Evolutionary conservation across 768 basidiomycete species (phyloP).

Genomic region (Amyloporia xantha): DNA sequence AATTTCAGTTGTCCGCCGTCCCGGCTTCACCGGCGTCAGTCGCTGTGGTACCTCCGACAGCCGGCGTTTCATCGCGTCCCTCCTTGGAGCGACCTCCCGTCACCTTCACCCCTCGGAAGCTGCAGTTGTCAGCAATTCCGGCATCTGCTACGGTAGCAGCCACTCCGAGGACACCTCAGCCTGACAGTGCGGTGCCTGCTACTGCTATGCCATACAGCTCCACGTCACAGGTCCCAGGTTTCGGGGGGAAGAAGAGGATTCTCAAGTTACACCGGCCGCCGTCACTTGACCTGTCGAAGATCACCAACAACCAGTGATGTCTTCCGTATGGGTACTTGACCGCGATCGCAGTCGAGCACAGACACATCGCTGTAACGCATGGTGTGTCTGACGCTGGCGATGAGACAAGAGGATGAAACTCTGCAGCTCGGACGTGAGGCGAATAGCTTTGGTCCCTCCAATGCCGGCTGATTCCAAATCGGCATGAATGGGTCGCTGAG

Average conservation of each 20-base stretch:
- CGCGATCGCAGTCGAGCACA: too few relatives aligned
- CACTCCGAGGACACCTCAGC: background rate
- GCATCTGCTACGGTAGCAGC: background rate
- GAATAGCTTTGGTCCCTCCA: too few relatives aligned
- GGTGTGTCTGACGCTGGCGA: too few relatives aligned
- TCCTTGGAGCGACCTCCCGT: background rate
- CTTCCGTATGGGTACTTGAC: too few relatives aligned
- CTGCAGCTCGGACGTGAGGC: too few relatives aligned
- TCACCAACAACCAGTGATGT: conserved; percentile 1
- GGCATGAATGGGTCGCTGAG: too few relatives aligned
- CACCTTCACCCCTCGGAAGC: background rate
- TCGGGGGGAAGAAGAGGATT: conserved; percentile 3
- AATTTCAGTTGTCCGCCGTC: conserved; percentile 1
- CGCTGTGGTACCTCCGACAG: background rate
- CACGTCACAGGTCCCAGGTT: too few relatives aligned
- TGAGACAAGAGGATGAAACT: too few relatives aligned
- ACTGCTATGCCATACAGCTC: background rate
- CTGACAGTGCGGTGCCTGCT: background rate
- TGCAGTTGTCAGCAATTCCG: conserved; percentile 1
- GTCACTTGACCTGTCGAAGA: conserved; percentile 1
- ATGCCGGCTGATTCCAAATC: too few relatives aligned
- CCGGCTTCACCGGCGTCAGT: background rate
- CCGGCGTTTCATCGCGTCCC: too few relatives aligned
- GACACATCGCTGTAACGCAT: too few relatives aligned
- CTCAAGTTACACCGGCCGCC: conserved; percentile 3